Evolutionary conservation across 345 rosid species (phyloP), one percentile per base, ranked within the genome.

Genomic region (Geranium rotundifolium): DNA sequence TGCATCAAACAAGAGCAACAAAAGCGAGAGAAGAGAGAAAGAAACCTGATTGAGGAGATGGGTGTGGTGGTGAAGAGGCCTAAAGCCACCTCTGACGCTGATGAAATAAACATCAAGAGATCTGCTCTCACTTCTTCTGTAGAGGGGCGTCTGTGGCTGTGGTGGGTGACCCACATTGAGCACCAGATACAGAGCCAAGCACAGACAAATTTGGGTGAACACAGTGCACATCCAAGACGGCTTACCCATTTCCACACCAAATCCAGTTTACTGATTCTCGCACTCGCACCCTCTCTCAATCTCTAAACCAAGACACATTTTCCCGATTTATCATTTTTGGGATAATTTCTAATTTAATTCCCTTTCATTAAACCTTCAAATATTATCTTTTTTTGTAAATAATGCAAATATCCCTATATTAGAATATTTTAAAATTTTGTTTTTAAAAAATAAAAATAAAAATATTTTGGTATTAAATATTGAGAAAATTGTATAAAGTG

Each of bases 21-120:
- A 23, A n/a, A 23, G 13, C 39, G 14, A 55, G 31, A 13, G 7
- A 4, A 65, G 46, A 46, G 67, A 68, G 60, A 63, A 4, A 29
- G 63, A 66, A 73, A 87, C 97, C 88, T 76, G 72, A 69, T 74
- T 87, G 72, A 90, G 89, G 69, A 90, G 84, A 64, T 29, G 82
- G 63, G 65, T 73, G 70, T 85, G 95, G 0, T 61, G 71, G 46
- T 69, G 58, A 55, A 70, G 61, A 27, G 80, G 58, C 61, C 91
- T 77, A 66, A 61, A 77, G 58, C 92, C 90, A 15, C 95, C 85
- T 34, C 81, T 30, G 41, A 87, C 93, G 56, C 85, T 84, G 50
- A 90, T 69, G 63, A 90, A 87, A 68, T 77, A 76, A 64, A 80
- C 70, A 58, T 82, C 77, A 64, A 64, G 56, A 67, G 50, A 70